These are phyloP conservation scores for Kwoniella botswanensis DNA, from an alignment of 768 basidiomycete genomes.

Conservation along the genomic window DNA sequence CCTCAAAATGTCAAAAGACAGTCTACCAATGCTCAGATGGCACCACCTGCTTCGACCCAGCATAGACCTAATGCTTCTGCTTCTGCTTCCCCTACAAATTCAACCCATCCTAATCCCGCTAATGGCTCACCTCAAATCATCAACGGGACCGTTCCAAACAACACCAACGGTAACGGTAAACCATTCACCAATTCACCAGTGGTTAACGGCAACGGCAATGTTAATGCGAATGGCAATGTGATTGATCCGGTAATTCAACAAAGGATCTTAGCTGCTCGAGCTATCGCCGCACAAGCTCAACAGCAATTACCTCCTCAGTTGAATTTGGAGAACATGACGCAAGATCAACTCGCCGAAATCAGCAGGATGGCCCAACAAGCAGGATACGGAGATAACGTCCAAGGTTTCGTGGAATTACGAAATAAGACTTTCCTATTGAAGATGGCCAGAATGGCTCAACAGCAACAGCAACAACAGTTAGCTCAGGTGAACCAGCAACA, in stretches of 20 bases:
- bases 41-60: constrained; percentile 13
- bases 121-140: constrained; percentile 22
- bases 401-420: constrained; percentile 27
- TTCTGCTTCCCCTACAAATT: constrained; percentile 27
- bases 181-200: neutral
- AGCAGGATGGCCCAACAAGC: constrained; percentile 17
- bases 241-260: constrained; percentile 27
- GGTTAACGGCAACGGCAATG: constrained; percentile 19
- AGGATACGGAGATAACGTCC: constrained; percentile 32
- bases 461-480: constrained; percentile 21
- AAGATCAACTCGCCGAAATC: constrained; percentile 25
- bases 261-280: constrained; percentile 22
- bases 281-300: constrained; percentile 1
- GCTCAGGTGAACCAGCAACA: constrained; percentile 14
- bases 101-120: constrained; percentile 21
- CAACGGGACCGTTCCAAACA: constrained; percentile 18
- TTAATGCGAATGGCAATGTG: constrained; percentile 6
- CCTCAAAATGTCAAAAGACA: constrained; percentile 15
- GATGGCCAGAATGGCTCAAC: constrained; percentile 28
- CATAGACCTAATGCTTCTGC: constrained; percentile 11
- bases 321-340: constrained; percentile 6
- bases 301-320: constrained; percentile 11
- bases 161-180: constrained; percentile 8
- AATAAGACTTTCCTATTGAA: constrained; percentile 23
- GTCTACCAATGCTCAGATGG: constrained; percentile 21